Conservation (phyloP, 352 stramenopile species). For the Pythium pyrilobum region DNA sequence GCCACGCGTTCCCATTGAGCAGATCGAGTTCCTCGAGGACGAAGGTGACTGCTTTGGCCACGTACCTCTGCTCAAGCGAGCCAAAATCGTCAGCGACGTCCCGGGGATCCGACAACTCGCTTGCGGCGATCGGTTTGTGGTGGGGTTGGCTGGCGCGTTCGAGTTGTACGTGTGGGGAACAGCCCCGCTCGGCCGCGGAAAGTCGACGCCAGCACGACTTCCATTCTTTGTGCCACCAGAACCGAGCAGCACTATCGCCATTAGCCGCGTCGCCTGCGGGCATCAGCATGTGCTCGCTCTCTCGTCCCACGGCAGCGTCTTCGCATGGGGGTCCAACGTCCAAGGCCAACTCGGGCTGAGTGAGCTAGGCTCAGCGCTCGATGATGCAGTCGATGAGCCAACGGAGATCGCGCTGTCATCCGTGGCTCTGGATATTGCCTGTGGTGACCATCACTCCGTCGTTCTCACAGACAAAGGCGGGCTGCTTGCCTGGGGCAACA, state of each 20-base stretch:
- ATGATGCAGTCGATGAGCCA: slow-evolving; percentile 22
- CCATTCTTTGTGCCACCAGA: slow-evolving; percentile 1
- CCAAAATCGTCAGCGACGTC: slow-evolving; percentile 42
- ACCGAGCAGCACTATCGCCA: not conserved
- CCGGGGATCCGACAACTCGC: slow-evolving; percentile 29
- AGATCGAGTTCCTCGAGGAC: slow-evolving; percentile 18
- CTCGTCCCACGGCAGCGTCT: slow-evolving; percentile 26
- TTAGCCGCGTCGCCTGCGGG: slow-evolving; percentile 42
- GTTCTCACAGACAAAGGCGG: slow-evolving; percentile 40
- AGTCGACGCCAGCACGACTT: slow-evolving; percentile 2
- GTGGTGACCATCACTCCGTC: slow-evolving; percentile 65
- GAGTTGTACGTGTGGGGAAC: slow-evolving; percentile 38
- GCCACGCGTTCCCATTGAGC: not conserved
- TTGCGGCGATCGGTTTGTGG: slow-evolving; percentile 28
- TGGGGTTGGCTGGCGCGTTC: slow-evolving; percentile 23
- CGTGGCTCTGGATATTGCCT: slow-evolving; percentile 37
- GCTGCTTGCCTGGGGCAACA: slow-evolving; percentile 54
- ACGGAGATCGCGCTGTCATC: slow-evolving; percentile 16
- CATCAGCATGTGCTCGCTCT: slow-evolving; percentile 31
- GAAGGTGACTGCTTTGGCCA: slow-evolving; percentile 51
- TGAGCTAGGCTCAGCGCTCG: slow-evolving; percentile 6
- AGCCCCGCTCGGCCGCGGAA: slow-evolving; percentile 2
- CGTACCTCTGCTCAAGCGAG: slow-evolving; percentile 35
- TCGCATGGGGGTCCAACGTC: slow-evolving; percentile 60
- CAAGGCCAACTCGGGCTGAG: slow-evolving; percentile 60